phyloP scores from a whole-genome alignment of 768 basidiomycete species.

The Dentipellis fragilis region DNA sequence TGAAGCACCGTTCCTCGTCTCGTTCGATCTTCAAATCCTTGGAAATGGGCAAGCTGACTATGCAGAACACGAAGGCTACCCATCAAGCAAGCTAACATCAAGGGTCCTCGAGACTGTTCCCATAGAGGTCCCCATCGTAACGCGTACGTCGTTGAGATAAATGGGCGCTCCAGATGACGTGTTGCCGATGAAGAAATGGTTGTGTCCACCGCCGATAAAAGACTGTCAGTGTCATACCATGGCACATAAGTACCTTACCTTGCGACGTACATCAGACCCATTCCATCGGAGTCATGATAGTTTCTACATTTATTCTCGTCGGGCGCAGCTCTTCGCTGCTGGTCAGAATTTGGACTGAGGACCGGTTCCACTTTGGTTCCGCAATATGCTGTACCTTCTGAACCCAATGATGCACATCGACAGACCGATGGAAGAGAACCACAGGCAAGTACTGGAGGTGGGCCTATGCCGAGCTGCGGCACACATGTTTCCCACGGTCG shows the following conservation, averaged over 20 bases:
- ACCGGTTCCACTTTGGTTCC: background rate
- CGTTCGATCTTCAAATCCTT: no score
- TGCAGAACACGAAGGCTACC: no score
- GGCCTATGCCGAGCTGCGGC: background rate
- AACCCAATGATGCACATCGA: background rate
- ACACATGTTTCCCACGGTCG: background rate
- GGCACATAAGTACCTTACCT: background rate
- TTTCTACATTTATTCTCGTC: background rate
- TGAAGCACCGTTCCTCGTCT: no score
- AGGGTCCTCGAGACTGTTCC: background rate
- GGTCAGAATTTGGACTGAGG: background rate
- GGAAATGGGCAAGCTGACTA: no score
- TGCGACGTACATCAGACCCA: background rate
- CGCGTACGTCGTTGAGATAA: background rate
- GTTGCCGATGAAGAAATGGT: background rate
- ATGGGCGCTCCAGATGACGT: background rate
- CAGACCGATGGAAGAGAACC: background rate
- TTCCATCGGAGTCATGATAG: background rate
- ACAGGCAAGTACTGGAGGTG: background rate
- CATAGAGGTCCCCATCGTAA: background rate
- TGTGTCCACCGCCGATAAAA: background rate
- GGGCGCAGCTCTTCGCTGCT: background rate
- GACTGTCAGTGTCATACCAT: background rate
- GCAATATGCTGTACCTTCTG: background rate
- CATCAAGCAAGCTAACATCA: background rate